These are phyloP conservation scores for Neoboletus magnificus DNA, from an alignment of 768 basidiomycete species.

Conservation along the genomic window DNA sequence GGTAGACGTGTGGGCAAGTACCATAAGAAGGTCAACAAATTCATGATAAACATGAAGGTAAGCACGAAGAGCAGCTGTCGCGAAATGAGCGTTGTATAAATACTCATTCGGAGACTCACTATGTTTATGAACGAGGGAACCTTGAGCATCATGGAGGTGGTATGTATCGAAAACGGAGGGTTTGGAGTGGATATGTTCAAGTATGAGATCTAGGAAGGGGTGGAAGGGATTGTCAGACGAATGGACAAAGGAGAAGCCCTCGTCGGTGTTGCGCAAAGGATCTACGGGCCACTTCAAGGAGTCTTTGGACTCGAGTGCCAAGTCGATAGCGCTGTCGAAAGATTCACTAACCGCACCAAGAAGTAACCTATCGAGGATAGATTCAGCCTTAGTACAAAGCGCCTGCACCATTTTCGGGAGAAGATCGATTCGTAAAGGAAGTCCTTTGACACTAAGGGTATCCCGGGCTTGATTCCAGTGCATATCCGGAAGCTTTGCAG, in stretches of 20 bases:
- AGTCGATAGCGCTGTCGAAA: no score
- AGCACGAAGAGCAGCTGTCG: background rate
- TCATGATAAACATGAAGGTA: background rate
- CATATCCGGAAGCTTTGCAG: background rate
- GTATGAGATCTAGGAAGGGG: no score
- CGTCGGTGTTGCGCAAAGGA: background rate
- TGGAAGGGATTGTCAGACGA: no score
- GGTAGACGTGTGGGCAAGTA: background rate
- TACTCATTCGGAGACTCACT: no score
- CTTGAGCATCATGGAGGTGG: no score
- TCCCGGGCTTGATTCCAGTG: background rate
- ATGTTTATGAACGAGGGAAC: no score
- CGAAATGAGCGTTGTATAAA: no score
- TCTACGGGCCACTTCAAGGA: background rate
- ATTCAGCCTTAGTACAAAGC: background rate
- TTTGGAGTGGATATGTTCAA: no score
- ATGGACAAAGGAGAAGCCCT: no score
- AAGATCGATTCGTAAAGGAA: background rate
- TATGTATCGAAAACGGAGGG: background rate
- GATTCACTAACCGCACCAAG: no score
- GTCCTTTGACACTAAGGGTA: background rate
- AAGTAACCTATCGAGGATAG: no score
- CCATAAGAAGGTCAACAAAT: background rate
- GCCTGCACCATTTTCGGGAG: background rate
- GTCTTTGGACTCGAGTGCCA: no score